A percentile compares a stretch with the other conserved stretches of the same genome.
These are phyloP conservation scores for Hydrangea macrophylla DNA, from an alignment of 148 eudicot genomes.

Conservation along the genomic window DNA sequence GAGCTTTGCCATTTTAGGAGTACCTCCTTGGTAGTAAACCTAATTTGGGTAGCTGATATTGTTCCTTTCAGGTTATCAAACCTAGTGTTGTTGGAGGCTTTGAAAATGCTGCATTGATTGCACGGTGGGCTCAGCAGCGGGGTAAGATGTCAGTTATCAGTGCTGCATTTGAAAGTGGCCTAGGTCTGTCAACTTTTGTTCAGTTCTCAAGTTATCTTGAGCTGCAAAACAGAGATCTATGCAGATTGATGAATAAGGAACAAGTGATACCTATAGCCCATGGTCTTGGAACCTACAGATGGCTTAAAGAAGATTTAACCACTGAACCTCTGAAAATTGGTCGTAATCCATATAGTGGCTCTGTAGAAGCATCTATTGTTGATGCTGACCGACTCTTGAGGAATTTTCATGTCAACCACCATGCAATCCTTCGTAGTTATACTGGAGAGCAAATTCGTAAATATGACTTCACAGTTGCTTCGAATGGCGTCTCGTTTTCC, in stretches of 20 bases:
- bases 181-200: conserved; percentile 73
- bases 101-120: conserved; percentile 81
- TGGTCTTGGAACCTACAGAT: conserved; percentile 94
- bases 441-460: conserved; percentile 26
- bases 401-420: conserved; percentile 42
- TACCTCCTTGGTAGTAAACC: background rate
- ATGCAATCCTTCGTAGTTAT: conserved; percentile 35
- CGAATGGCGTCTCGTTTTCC: conserved; percentile 36
- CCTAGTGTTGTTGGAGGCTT: conserved; percentile 95
- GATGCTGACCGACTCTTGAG: conserved; percentile 52
- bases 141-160: conserved; percentile 85
- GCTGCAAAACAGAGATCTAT: conserved; percentile 49
- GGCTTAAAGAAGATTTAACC: conserved; percentile 77
- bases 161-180: conserved; percentile 83
- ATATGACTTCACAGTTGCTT: conserved; percentile 46
- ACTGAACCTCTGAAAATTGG: conserved; percentile 42
- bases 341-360: conserved; percentile 32
- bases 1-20: background rate
- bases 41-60: background rate
- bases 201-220: conserved; percentile 81
- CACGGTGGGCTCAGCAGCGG: conserved; percentile 86
- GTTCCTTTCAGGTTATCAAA: conserved; percentile 73
- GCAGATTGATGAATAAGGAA: conserved; percentile 36
- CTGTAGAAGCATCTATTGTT: conserved; percentile 58
- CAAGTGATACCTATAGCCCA: conserved; percentile 43